Base-by-base conservation (phyloP, 352 stramenopile genomes). In the Thraustochytrium striatum region DNA sequence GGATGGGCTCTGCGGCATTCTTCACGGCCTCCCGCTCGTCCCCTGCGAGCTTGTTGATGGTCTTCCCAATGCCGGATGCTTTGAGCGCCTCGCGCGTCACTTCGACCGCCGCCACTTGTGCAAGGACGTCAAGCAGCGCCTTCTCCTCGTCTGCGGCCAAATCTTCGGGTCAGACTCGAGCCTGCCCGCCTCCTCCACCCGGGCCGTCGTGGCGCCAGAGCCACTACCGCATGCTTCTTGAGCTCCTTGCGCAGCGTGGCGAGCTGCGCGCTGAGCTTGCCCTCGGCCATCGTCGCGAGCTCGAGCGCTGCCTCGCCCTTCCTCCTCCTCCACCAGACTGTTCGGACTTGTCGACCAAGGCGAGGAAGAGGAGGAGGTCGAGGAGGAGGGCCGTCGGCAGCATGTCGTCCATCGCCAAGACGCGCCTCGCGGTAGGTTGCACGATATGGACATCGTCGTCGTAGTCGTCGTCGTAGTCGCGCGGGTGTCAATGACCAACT, bases 21-120 rank as follows among this genome's bases (percentile, higher is more conserved):
- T 7, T 39, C 33, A 75, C 47, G 0, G 61, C 65, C 11, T 32
- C 30, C 7, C 65, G 39, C 16, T 35, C 25, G 52, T 75, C 65
- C 32, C 52, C 52, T 3, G 65, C 65, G 41, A 75, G 65, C 39
- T 75, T 75, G 3, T 30, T 38, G 3, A 75, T 43, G 16, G 65
- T 75, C 52, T 75, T 75, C 5, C 65, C 65, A 25, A 75, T 75
- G 21, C 65, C 65, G 28, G 65, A 70, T n/a, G 59, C 35, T 38
- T 70, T 70, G 36, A 70, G 41, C 36, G 36, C 35, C 59, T 70
- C 59, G 16, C 59, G 59, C 59, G 59, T 53, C 25, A 70, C 59
- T 5, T 47, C 13, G 9, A 25, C n/a, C 13, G 9, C 41, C 16
- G 36, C 59, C n/a, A 70, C 25, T 33, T 33, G 16, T 5, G 50